Conservation (phyloP, 257 asterid genomes). For the Cordia subcordata region DNA sequence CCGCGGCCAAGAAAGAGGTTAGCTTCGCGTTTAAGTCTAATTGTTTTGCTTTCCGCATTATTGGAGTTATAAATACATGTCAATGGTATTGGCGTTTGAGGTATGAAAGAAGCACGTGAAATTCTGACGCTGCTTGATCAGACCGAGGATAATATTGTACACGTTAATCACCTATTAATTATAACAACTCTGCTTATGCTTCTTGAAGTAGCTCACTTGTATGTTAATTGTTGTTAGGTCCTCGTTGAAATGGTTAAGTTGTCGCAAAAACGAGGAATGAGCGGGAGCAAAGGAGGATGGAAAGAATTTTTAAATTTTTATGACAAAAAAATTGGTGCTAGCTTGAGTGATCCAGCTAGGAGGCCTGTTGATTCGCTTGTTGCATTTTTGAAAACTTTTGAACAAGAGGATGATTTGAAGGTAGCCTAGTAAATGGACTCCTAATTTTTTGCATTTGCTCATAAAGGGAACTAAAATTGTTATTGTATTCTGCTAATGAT, state of each 20-base stretch:
- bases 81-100: no score
- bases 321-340: constrained; percentile 71
- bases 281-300: constrained; percentile 44
- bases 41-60: no score
- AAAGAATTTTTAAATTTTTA: constrained; percentile 63
- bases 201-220: background rate
- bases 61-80: no score
- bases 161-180: no score
- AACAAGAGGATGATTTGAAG: constrained; percentile 48
- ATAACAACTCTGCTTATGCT: no score
- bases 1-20: constrained; percentile 4
- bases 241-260: constrained; percentile 39
- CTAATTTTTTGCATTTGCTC: background rate
- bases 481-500: background rate
- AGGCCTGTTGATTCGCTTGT: constrained; percentile 54
- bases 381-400: constrained; percentile 65
- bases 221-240: constrained; percentile 16
- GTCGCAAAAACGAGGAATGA: constrained; percentile 36
- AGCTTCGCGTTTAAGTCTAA: background rate
- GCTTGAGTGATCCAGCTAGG: constrained; percentile 81
- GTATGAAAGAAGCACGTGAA: no score
- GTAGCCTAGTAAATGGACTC: constrained; percentile 23
- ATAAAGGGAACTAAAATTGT: background rate
- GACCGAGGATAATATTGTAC: no score
- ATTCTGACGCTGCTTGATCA: no score